Evolutionary conservation across 768 basidiomycete species (phyloP), one percentile per base, ranked within the genome.

Genomic region (Leccinum pellstonianum): DNA sequence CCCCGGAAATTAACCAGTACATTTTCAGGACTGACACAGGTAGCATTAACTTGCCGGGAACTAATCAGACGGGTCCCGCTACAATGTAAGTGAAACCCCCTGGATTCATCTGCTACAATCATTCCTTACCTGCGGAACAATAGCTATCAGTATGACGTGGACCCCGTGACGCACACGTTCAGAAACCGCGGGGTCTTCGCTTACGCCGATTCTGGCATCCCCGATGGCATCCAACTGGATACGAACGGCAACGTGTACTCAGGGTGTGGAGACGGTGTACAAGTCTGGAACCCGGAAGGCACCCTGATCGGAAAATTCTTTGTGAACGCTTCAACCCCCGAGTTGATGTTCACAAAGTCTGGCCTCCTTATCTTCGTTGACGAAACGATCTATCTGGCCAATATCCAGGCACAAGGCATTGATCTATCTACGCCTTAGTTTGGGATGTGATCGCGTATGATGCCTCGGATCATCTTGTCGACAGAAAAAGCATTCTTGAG

Each of bases 81-180:
- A 88, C 87, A 0, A 83, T 91, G 88, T 87, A 65, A 70, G 86
- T 66, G 19, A 27, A 27, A 52, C 17, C 3, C 8, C 12, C 11
- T 14, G 11, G 8, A 10, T 11, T 23, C 37, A 35, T 37, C 41
- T 29, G 17, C 31, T 41, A 15, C 27, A 10, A 27, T 8, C 1
- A 21, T 4, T 53, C 5, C 46, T 57, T 17, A 57, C 48, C 12
- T 29, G 27, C n/a, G 52, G 31, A 47, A 9, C 11, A 21, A 60
- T 27, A 90, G 87, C 49, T 90, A 90, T 62, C 82, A 81, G 7
- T 91, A 81, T 64, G 87, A 91, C 64, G 84, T 91, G 25, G 83
- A 87, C 64, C 72, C 79, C 10, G 73, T 64, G 31, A 82, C 82
- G 0, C 79, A 83, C 38, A 70, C 77, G 3, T 86, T 90, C 67